Evolutionary conservation across 225 moss, liverwort and hornwort species (phyloP).

Genomic region (Physcomitrium patens): DNA sequence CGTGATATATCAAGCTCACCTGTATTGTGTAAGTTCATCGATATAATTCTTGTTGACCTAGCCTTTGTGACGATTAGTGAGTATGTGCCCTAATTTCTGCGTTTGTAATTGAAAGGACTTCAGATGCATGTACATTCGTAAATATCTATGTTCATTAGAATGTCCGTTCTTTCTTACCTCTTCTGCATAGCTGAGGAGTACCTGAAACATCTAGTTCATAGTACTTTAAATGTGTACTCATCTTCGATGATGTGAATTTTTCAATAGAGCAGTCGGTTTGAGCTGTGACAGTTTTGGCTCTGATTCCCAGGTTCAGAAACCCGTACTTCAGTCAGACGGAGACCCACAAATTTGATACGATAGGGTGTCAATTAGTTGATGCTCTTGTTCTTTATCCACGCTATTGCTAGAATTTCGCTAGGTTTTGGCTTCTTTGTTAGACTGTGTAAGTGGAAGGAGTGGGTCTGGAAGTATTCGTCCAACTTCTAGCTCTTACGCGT

Average conservation of each 20-base stretch:
- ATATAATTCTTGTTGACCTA: background rate
- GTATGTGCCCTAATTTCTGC: slow-evolving; percentile 37
- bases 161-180: slow-evolving; percentile 10
- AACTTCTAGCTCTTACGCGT: slow-evolving; percentile 20
- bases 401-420: slow-evolving; percentile 19
- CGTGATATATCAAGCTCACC: slow-evolving; percentile 13
- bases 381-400: background rate
- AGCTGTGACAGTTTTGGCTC: background rate
- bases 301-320: background rate
- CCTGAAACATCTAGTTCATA: background rate
- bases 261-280: background rate
- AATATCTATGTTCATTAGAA: background rate
- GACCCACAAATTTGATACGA: background rate
- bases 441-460: slow-evolving; percentile 8
- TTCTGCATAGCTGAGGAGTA: slow-evolving; percentile 6
- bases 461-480: background rate
- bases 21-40: no score
- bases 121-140: background rate
- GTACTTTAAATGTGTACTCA: background rate
- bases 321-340: background rate
- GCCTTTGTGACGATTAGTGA: background rate
- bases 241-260: slow-evolving; percentile 1
- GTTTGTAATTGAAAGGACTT: background rate
- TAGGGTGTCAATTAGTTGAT: background rate
- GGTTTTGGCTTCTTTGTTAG: slow-evolving; percentile 16